These are phyloP conservation scores for Mortierella alpina DNA, from an alignment of 192 early-diverging fungal species.

Conservation along the genomic window DNA sequence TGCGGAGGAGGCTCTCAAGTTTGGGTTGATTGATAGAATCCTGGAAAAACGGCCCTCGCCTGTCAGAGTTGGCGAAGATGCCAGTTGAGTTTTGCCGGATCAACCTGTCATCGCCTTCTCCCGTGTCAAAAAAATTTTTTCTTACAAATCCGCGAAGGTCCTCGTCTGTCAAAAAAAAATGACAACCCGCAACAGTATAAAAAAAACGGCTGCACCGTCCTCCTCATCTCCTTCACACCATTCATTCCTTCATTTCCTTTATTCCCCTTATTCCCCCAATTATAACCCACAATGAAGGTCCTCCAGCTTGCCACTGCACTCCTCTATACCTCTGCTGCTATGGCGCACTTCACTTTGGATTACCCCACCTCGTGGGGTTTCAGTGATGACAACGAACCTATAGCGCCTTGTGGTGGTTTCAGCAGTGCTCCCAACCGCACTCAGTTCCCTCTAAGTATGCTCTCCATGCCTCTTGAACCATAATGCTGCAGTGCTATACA, in stretches of 20 bases:
- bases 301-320: constrained; percentile 37
- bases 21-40: constrained; percentile 93
- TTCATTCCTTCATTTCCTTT: neutral
- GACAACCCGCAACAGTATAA: neutral
- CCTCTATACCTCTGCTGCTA: constrained; percentile 44
- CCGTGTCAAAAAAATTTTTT: too few species aligned
- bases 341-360: constrained; percentile 61
- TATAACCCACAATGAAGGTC: constrained; percentile 23
- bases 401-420: constrained; percentile 64
- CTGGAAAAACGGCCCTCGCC: constrained; percentile 72
- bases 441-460: constrained; percentile 59
- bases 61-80: constrained; percentile 5
- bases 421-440: constrained; percentile 46
- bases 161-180: constrained; percentile 1
- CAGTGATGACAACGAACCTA: constrained; percentile 54
- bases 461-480: neutral
- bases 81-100: neutral
- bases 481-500: neutral
- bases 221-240: neutral
- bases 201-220: neutral
- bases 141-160: neutral
- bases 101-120: too few species aligned
- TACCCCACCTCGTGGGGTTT: constrained; percentile 62
- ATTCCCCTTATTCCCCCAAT: neutral
- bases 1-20: constrained; percentile 86